Evolutionary conservation across 305 asterid genomes (phyloP).

Genomic region (Rubia balearica): DNA sequence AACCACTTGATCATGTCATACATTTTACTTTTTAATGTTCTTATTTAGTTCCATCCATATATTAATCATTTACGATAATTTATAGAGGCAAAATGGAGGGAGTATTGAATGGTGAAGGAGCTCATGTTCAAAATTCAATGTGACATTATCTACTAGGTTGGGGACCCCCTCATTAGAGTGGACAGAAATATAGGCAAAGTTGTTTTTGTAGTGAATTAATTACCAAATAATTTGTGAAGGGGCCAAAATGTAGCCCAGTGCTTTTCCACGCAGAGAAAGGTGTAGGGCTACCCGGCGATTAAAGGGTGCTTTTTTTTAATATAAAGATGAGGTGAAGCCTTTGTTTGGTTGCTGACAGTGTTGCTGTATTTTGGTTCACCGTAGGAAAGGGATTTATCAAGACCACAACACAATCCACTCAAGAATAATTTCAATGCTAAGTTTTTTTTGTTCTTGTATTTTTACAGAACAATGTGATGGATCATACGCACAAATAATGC

Average conservation of each 20-base stretch:
- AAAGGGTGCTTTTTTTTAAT: slow-evolving; percentile 12
- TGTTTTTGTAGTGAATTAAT: slow-evolving; percentile 8
- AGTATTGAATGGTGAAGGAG: background rate
- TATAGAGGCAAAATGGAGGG: no score
- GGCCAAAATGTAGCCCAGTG: slow-evolving; percentile 20
- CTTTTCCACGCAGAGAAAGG: slow-evolving; percentile 19
- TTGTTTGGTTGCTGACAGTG: slow-evolving; percentile 26
- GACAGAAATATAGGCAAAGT: background rate
- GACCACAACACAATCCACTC: slow-evolving; percentile 10
- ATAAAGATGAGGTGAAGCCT: background rate
- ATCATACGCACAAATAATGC: no score
- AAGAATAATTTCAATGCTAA: background rate
- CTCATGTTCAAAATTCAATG: background rate
- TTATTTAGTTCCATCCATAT: no score
- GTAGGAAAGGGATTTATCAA: slow-evolving; percentile 33
- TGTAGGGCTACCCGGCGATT: slow-evolving; percentile 18
- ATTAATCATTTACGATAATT: no score
- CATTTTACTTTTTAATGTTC: no score
- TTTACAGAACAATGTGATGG: background rate
- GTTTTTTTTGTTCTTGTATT: background rate
- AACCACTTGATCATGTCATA: no score
- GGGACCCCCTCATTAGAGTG: background rate
- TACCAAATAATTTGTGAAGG: slow-evolving; percentile 18
- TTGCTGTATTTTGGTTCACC: slow-evolving; percentile 8
- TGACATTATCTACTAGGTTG: background rate